Evolutionary conservation across 225 moss, liverwort and hornwort genomes (phyloP).

Genomic region (Marchantia paleacea): DNA sequence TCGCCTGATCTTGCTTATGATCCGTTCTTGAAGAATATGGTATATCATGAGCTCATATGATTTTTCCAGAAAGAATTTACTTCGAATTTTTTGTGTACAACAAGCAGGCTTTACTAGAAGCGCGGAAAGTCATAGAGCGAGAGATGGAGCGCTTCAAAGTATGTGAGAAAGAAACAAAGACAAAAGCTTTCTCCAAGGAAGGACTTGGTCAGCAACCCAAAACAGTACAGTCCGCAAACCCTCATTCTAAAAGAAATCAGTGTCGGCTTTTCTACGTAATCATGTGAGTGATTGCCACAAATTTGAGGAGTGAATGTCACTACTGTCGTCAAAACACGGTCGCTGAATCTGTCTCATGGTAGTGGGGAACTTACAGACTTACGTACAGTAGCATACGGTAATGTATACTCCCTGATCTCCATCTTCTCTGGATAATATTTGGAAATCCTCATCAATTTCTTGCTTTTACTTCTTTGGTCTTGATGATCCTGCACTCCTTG

Average conservation of each 20-base stretch:
- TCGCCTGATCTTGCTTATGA: no score
- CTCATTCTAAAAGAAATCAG: background rate
- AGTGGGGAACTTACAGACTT: background rate
- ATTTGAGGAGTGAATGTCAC: background rate
- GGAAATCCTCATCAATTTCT: no score
- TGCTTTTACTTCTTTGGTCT: background rate
- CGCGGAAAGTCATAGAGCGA: conserved; percentile 88
- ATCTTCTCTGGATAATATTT: background rate
- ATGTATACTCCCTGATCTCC: background rate
- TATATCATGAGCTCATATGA: no score
- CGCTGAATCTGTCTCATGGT: background rate
- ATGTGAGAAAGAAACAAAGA: conserved; percentile 95
- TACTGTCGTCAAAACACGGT: background rate
- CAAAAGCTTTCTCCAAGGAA: conserved; percentile 95
- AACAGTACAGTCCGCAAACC: conserved; percentile 44
- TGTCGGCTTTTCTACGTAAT: background rate
- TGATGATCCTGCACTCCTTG: background rate
- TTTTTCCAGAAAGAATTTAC: no score
- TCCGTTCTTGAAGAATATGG: no score
- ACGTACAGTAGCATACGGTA: background rate
- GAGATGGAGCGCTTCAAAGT: conserved; percentile 97
- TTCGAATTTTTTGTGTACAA: background rate
- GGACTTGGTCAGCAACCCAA: conserved; percentile 90
- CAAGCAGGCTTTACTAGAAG: conserved; percentile 72
- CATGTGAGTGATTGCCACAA: background rate